phyloP scores from a whole-genome alignment of 371 early-diverging fungal genomes.

The Apophysomyces variabilis region DNA sequence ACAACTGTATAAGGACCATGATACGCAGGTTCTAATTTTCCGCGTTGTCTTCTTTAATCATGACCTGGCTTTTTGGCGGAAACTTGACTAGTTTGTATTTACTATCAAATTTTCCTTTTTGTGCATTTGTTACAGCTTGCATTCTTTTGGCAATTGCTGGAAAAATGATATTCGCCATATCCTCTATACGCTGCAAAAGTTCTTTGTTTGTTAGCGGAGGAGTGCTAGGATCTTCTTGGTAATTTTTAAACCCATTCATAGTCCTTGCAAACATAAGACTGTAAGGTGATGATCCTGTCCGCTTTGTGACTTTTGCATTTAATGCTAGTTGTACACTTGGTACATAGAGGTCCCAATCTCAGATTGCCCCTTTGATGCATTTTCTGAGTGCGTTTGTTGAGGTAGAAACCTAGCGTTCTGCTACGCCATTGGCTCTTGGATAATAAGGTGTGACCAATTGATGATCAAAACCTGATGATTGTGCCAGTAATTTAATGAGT shows the following conservation, averaged over 20 bases:
- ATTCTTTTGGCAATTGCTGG: conserved; percentile 16
- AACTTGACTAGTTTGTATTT: conserved; percentile 13
- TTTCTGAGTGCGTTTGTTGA: conserved; percentile 18
- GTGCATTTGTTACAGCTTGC: background rate
- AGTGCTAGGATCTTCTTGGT: too few species aligned
- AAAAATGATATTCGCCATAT: conserved; percentile 12
- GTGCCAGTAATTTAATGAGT: too few species aligned
- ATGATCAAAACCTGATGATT: too few species aligned
- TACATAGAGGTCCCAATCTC: conserved; percentile 26
- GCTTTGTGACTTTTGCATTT: too few species aligned
- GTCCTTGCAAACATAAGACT: too few species aligned
- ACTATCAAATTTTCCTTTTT: background rate
- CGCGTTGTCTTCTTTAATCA: conserved; percentile 10
- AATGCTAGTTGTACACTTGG: conserved; percentile 10
- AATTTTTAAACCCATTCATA: too few species aligned
- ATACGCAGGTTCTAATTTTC: background rate
- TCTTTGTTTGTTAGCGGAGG: too few species aligned
- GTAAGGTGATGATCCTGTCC: too few species aligned
- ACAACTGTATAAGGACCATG: conserved; percentile 13
- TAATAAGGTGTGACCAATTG: too few species aligned
- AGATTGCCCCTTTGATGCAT: conserved; percentile 11
- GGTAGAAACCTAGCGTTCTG: conserved; percentile 24
- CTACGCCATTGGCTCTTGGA: background rate
- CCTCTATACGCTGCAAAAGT: too few species aligned
- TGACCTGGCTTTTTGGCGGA: background rate